Conservation (phyloP, 2,329 filamentous ascomycete species). For the Colletotrichum somersetense region DNA sequence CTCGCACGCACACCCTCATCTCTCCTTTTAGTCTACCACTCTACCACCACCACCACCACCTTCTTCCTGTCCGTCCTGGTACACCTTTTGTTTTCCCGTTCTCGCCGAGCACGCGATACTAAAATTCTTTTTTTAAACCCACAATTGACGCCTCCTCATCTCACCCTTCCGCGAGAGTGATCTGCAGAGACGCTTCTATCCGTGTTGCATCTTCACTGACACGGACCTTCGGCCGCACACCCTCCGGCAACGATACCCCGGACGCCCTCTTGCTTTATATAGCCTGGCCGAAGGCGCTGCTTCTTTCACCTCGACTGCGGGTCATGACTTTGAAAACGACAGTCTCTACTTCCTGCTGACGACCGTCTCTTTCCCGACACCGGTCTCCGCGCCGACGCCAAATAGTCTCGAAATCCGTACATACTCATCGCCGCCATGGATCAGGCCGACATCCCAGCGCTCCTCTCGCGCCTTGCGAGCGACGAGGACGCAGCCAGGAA, state of each 20-base stretch:
- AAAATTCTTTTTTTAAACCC: constrained; percentile 33
- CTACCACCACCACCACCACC: not conserved
- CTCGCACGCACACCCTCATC: constrained; percentile 26
- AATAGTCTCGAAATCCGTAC: constrained; percentile 16
- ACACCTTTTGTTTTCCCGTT: constrained; percentile 4
- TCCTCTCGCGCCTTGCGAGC: constrained; percentile 73
- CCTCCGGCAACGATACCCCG: constrained; percentile 24
- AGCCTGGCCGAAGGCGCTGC: constrained; percentile 6
- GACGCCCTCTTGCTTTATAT: constrained; percentile 29
- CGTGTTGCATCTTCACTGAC: constrained; percentile 26
- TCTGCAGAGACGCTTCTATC: constrained; percentile 30
- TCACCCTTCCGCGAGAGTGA: constrained; percentile 11
- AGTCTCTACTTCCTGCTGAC: constrained; percentile 28
- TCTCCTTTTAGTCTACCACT: constrained; percentile 27
- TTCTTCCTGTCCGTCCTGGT: constrained; percentile 19
- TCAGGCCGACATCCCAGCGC: constrained; percentile 75
- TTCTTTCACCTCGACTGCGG: constrained; percentile 6
- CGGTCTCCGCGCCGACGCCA: constrained; percentile 30
- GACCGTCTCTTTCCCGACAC: constrained; percentile 25
- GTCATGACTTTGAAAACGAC: constrained; percentile 36
- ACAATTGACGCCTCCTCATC: constrained; percentile 23
- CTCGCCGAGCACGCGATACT: not conserved
- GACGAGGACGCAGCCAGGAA: constrained; percentile 93
- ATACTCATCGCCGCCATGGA: constrained; percentile 63
- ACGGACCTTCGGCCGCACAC: constrained; percentile 27